A percentile compares a stretch with the other conserved stretches of the same genome.
Conservation (phyloP, 2,329 filamentous ascomycete species). For the Trichoderma gracile region DNA sequence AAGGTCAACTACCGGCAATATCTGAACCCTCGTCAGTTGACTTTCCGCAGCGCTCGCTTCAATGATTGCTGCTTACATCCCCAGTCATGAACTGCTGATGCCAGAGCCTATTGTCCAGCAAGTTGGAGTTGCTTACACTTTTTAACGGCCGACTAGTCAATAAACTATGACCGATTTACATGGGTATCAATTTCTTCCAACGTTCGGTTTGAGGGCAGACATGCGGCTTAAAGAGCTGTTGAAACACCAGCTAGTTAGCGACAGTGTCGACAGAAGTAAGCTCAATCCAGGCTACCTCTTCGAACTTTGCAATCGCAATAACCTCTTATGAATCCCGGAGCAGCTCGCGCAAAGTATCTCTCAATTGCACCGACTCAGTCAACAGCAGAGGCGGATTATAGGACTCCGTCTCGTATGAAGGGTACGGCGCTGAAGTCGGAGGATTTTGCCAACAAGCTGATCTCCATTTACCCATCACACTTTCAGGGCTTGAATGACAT, state of each 20-base stretch:
- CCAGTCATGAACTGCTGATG: slow-evolving; percentile 1
- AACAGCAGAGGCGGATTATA: not conserved
- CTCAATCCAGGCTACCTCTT: slow-evolving; percentile 14
- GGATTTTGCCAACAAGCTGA: not conserved
- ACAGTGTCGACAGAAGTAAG: slow-evolving; percentile 4
- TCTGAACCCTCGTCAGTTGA: not conserved
- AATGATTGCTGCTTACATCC: not conserved
- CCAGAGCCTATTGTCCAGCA: slow-evolving; percentile 1
- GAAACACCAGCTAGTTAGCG: slow-evolving; percentile 1
- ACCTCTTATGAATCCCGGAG: not conserved
- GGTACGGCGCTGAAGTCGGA: not conserved
- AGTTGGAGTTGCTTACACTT: not conserved
- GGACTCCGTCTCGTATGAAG: slow-evolving; percentile 9
- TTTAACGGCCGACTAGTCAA: not conserved
- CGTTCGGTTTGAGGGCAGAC: not conserved
- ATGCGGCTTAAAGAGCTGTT: slow-evolving; percentile 9
- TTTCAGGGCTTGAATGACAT: no score
- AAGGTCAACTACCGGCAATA: not conserved
- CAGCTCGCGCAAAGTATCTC: slow-evolving; percentile 4
- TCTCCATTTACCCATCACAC: no score
- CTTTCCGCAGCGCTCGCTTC: not conserved
- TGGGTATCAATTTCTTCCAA: not conserved
- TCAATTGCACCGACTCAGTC: slow-evolving; percentile 6
- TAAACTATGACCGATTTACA: not conserved
- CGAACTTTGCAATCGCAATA: slow-evolving; percentile 6